Base-by-base conservation (phyloP, 148 eudicot genomes). In the Vaccinium macrocarpon region DNA sequence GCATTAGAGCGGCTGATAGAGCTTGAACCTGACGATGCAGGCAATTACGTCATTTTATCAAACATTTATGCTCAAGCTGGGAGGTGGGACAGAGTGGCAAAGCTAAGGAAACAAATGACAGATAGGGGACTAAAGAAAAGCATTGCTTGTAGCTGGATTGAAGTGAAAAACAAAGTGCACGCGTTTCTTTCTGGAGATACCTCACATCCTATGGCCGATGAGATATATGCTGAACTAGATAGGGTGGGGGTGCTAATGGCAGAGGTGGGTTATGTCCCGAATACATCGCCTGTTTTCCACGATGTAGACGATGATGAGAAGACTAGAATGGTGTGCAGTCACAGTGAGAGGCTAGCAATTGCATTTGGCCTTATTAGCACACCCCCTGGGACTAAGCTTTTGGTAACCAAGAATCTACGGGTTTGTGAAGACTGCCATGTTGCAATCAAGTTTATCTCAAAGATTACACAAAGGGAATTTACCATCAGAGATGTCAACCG, bases 11-110 rank as follows among this genome's bases (percentile, higher is more conserved):
- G 59, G 85, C 89, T 91, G 81, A 82, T 90, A 78, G 94, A 92
- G 86, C 93, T 92, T 35, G 92, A 91, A 72, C 94, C 94, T 56
- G 86, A 89, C 21, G 95, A 91, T 81, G 84, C 91, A 0, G 93
- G 95, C 19, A 90, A 92, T 80, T 92, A 90, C 62, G 95, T 92
- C 80, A 89, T 90, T 57, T 76, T 92, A 80, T 91, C 91, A 1
- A 92, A 92, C 78, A 89, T 92, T 50, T 92, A 92, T 75, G 95
- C 92, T 48, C 91, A 92, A 85, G 93, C 95, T 1, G 95, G 95
- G 48, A 90, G 82, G 80, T 90, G 92, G 92, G 92, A 91, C 72
- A 91, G 91, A 50, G 95, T 90, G 59, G 93, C 92, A 81, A 90
- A 87, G 82, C 62, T 92, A 66, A 88, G 95, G 73, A 84, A 86